Evolutionary conservation across 2,329 filamentous ascomycete genomes (phyloP).

Genomic region (Fusarium graminum): DNA sequence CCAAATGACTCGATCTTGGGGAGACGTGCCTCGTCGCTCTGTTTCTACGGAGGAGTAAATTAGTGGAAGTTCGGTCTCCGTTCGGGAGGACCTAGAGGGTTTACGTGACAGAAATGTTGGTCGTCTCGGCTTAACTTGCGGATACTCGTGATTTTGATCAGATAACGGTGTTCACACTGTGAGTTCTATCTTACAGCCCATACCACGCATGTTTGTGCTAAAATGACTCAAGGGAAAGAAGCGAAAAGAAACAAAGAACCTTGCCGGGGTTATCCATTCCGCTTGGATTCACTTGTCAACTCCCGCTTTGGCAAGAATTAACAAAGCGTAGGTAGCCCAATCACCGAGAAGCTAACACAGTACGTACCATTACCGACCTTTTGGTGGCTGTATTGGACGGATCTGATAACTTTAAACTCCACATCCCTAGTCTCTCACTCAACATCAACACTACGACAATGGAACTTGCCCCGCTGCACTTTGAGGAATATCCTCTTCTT

Average conservation of each 20-base stretch:
- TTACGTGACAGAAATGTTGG: constrained; percentile 6
- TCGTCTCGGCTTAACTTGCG: background rate
- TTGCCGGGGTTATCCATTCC: constrained; percentile 1
- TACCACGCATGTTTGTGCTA: background rate
- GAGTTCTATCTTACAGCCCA: background rate
- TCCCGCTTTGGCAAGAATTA: background rate
- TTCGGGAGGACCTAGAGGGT: background rate
- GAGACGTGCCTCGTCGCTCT: no score
- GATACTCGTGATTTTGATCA: constrained; percentile 21
- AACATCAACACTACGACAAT: constrained; percentile 31
- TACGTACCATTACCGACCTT: background rate
- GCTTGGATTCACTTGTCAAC: constrained; percentile 23
- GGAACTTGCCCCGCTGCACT: constrained; percentile 39
- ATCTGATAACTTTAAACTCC: constrained; percentile 53
- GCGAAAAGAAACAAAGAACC: background rate
- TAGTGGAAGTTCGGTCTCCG: no score
- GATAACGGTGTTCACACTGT: constrained; percentile 38
- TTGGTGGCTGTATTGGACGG: constrained; percentile 31
- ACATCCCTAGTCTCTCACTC: constrained; percentile 27
- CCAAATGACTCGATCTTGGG: background rate
- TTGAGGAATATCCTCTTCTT: constrained; percentile 2
- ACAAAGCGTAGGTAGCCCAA: background rate
- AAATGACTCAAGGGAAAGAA: constrained; percentile 6
- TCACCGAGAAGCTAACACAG: background rate
- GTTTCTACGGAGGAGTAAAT: no score